Percentiles rank a stretch among this genome's conserved stretches.
Conservation (phyloP, 2,329 filamentous ascomycete genomes). For the Nemania bipapillata region DNA sequence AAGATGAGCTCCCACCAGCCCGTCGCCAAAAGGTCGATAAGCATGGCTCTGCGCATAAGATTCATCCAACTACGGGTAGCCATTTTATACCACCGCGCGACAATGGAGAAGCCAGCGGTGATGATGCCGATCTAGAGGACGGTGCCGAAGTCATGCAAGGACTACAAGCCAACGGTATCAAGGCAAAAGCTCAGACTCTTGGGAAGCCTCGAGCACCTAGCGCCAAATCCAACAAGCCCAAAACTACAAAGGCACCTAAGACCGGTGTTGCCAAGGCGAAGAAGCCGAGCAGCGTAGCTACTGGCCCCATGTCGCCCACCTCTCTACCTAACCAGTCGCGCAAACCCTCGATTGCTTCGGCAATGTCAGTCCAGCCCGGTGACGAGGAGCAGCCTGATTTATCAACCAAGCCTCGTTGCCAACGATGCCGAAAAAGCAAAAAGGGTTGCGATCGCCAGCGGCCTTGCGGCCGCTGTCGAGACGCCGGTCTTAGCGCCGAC, state of each 20-base stretch:
- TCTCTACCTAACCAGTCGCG: conserved; percentile 76
- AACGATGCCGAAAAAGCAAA: conserved; percentile 98
- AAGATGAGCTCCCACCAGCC: conserved; percentile 68
- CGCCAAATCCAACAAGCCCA: conserved; percentile 60
- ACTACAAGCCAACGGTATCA: conserved; percentile 57
- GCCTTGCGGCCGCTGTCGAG: conserved; percentile 93
- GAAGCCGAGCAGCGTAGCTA: conserved; percentile 57
- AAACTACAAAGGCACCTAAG: conserved; percentile 56
- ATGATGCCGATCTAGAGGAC: conserved; percentile 66
- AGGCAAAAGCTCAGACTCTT: conserved; percentile 56
- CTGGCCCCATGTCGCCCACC: conserved; percentile 68
- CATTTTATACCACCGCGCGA: conserved; percentile 60
- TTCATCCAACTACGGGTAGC: conserved; percentile 64
- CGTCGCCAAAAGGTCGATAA: conserved; percentile 68
- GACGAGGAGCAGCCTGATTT: conserved; percentile 93
- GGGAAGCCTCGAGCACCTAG: conserved; percentile 50
- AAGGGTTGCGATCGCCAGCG: conserved; percentile 98
- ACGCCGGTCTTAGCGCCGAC: conserved; percentile 91
- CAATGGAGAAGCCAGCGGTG: conserved; percentile 64
- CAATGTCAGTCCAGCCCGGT: conserved; percentile 66
- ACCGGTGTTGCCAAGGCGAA: conserved; percentile 63
- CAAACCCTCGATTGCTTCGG: conserved; percentile 78
- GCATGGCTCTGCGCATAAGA: conserved; percentile 57
- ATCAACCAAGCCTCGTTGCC: conserved; percentile 94
- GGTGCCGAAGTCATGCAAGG: conserved; percentile 54